phyloP scores from a whole-genome alignment of 73 alveolate genomes.

The Tetrahymena borealis region DNA sequence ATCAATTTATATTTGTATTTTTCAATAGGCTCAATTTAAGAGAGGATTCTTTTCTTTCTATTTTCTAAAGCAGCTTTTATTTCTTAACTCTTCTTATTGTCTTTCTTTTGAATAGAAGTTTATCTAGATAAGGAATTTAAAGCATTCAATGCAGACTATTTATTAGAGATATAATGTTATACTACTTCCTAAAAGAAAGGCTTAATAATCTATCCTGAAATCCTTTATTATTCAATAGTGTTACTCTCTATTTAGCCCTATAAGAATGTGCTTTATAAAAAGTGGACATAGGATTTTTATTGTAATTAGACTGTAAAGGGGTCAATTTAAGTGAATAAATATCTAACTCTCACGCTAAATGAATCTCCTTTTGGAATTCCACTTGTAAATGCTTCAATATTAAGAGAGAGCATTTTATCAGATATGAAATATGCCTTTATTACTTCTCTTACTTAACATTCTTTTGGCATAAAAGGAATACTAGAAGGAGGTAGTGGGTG shows the following conservation, averaged over 20 bases:
- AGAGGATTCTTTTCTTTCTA: not conserved
- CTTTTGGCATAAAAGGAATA: conserved; percentile 40
- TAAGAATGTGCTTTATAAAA: not conserved
- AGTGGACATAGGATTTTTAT: not conserved
- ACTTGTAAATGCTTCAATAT: not conserved
- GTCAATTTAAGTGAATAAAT: not conserved
- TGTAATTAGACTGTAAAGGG: not conserved
- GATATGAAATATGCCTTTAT: not conserved
- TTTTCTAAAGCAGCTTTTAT: not conserved
- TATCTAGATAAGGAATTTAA: not conserved
- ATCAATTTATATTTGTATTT: not conserved
- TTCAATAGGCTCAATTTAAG: not conserved
- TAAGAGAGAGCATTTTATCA: not conserved
- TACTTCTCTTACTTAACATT: not conserved
- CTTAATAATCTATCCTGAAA: not conserved
- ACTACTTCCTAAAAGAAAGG: not conserved
- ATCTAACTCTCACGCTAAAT: not conserved
- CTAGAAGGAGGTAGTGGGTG: conserved; percentile 36
- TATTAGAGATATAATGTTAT: not conserved
- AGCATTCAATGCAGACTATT: not conserved
- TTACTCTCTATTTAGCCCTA: not conserved
- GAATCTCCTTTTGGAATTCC: not conserved
- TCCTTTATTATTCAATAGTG: not conserved
- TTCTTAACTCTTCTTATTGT: not conserved
- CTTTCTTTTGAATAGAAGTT: not conserved